These are phyloP conservation scores for Hypoxylon rubiginosum DNA, from an alignment of 2,329 filamentous ascomycete species.

Conservation along the genomic window DNA sequence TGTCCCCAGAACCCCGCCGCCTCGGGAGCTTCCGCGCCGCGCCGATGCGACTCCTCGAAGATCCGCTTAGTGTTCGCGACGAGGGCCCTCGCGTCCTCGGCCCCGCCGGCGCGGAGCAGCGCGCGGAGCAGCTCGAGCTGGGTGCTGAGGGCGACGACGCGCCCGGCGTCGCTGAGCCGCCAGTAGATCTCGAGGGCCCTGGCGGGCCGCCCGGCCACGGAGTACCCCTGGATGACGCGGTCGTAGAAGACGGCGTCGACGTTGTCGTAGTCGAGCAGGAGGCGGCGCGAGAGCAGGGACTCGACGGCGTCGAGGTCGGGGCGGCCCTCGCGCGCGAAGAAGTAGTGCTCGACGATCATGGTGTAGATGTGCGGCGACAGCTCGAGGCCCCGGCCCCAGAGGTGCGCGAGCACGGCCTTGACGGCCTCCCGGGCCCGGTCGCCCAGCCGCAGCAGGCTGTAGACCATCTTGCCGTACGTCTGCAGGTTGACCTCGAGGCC, in stretches of 20 bases:
- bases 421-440: conserved; percentile 64
- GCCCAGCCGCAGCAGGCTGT: conserved; percentile 67
- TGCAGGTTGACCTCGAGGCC: conserved; percentile 72
- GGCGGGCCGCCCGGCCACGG: conserved; percentile 63
- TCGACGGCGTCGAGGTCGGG: conserved; percentile 73
- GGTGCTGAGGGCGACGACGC: conserved; percentile 59
- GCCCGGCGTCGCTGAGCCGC: conserved; percentile 57
- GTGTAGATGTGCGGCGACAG: conserved; percentile 79
- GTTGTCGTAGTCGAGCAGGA: conserved; percentile 48
- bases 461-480: conserved; percentile 78
- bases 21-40: conserved; percentile 13
- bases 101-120: conserved; percentile 40
- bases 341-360: conserved; percentile 77
- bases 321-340: conserved; percentile 72
- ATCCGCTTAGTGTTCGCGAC: conserved; percentile 43
- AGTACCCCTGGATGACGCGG: conserved; percentile 72
- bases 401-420: conserved; percentile 72
- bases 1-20: conserved; percentile 44
- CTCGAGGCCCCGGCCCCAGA: conserved; percentile 66
- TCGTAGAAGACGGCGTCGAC: conserved; percentile 64
- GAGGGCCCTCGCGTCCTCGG: conserved; percentile 43
- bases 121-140: conserved; percentile 59
- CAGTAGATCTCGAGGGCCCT: conserved; percentile 65
- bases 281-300: conserved; percentile 66
- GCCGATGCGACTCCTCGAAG: conserved; percentile 37